phyloP scores from a whole-genome alignment of 306 rosid species.

The Sicyos edulis region DNA sequence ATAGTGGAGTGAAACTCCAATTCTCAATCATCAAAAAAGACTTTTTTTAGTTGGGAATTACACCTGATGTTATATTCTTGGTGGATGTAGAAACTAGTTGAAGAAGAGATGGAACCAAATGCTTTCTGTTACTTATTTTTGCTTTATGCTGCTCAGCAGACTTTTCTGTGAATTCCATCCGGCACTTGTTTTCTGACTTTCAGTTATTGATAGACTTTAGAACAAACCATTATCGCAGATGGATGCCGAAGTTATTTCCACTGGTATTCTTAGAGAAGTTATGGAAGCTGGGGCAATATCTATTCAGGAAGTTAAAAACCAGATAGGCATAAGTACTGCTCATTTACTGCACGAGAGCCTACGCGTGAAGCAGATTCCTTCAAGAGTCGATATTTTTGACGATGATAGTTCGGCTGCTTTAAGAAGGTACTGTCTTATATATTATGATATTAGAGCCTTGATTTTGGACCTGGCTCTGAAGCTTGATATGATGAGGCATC shows the following conservation, averaged over 20 bases:
- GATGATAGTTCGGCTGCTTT: constrained; percentile 65
- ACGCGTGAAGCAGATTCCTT: constrained; percentile 49
- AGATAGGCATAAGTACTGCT: constrained; percentile 59
- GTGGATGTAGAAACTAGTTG: not conserved
- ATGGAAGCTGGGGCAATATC: constrained; percentile 48
- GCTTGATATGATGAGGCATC: constrained; percentile 74
- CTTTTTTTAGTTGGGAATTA: not conserved
- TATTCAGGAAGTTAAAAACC: constrained; percentile 39
- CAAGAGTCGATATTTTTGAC: constrained; percentile 48
- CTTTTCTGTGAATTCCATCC: constrained; percentile 2
- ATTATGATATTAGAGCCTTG: constrained; percentile 77
- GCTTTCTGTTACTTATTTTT: not conserved
- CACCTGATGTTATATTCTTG: constrained; percentile 1
- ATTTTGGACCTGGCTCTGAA: constrained; percentile 61
- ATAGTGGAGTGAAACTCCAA: too few relatives aligned
- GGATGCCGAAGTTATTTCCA: constrained; percentile 92
- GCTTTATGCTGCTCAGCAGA: not conserved
- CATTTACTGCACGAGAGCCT: constrained; percentile 67
- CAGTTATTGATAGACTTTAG: constrained; percentile 29
- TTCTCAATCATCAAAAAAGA: too few relatives aligned
- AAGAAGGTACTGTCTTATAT: constrained; percentile 70
- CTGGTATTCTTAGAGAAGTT: constrained; percentile 62
- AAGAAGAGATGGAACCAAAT: not conserved
- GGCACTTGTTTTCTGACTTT: constrained; percentile 2
- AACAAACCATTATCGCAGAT: constrained; percentile 44